Evolutionary conservation across 495 filamentous ascomycete genomes (phyloP), one percentile per base, ranked within the genome.

Genomic region (Aspergillus heteromorphus): DNA sequence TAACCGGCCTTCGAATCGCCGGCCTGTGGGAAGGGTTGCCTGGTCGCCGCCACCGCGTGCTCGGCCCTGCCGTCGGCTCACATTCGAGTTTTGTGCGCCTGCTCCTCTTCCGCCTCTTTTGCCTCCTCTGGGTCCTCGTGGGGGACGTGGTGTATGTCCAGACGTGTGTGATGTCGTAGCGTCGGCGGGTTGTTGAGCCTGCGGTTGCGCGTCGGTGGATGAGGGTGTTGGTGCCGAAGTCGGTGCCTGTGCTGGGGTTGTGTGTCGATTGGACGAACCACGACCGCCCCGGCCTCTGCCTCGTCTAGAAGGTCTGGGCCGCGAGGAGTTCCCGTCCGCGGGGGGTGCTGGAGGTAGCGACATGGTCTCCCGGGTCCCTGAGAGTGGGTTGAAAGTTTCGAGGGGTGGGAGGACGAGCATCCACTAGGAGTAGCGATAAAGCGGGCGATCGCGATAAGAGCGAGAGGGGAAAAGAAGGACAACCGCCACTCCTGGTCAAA

Each of bases 1-100:
- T 50, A 83, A 73, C 41, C 76, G 80, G 20, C 77, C 77, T 14
- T 79, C 76, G 60, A 84, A 84, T 29, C 71, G 65, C 61, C 82
- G 70, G 23, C 76, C 60, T 17, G 41, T 51, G 38, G 54, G 34
- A 40, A 54, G 57, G 9, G 43, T 36, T 31, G 34, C 50, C 29
- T 53, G 61, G 16, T 65, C 61, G n/a, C 41, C 60, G 52, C 58
- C 64, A 49, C 58, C 63, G 14, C 61, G 65, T 25, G 53, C 53
- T 51, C 62, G 63, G 30, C 52, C 60, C 21, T 56, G 61, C 56
- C 61, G 58, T 49, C 63, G 59, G 23, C 51, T 36, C 18, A 58
- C 63, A 54, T 63, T 61, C 34, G 54, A 58, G 29, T 62, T 53
- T 20, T 61, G 58, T 38, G 58, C 57, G 48, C 64, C 55, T 30